These are phyloP conservation scores for Phyllosticta ampelicida DNA, from an alignment of 2,329 filamentous ascomycete genomes.

Conservation along the genomic window DNA sequence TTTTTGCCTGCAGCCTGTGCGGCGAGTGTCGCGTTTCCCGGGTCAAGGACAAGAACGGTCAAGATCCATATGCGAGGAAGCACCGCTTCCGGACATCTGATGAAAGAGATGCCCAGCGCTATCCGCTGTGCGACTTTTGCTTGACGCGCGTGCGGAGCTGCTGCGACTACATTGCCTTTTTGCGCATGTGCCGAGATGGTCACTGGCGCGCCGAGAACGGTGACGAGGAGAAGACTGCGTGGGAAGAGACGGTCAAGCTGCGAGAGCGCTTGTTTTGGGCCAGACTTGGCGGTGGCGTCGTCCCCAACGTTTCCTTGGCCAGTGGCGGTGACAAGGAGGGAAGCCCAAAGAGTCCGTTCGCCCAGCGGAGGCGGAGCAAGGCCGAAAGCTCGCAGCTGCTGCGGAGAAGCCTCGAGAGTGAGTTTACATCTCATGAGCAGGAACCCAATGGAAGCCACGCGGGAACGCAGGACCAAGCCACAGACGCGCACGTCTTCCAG, in stretches of 20 bases:
- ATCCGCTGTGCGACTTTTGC: slow-evolving; percentile 85
- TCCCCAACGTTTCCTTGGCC: slow-evolving; percentile 45
- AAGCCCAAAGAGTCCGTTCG: slow-evolving; percentile 20
- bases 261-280: slow-evolving; percentile 97
- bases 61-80: slow-evolving; percentile 57
- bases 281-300: slow-evolving; percentile 78
- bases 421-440: slow-evolving; percentile 3
- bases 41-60: slow-evolving; percentile 3
- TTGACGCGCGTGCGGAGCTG: slow-evolving; percentile 72
- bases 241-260: slow-evolving; percentile 86
- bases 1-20: slow-evolving; percentile 73
- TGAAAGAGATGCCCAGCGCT: slow-evolving; percentile 73
- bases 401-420: slow-evolving; percentile 18
- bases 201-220: slow-evolving; percentile 77
- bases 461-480: slow-evolving; percentile 19
- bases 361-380: slow-evolving; percentile 14
- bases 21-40: slow-evolving; percentile 56
- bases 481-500: slow-evolving; percentile 18
- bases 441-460: background rate
- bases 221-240: slow-evolving; percentile 76
- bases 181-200: slow-evolving; percentile 84
- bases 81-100: slow-evolving; percentile 87
- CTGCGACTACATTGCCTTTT: slow-evolving; percentile 85
- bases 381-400: slow-evolving; percentile 13
- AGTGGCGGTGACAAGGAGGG: slow-evolving; percentile 21